phyloP scores from a whole-genome alignment of 2,329 filamentous ascomycete species.

The Cadophora sp. region DNA sequence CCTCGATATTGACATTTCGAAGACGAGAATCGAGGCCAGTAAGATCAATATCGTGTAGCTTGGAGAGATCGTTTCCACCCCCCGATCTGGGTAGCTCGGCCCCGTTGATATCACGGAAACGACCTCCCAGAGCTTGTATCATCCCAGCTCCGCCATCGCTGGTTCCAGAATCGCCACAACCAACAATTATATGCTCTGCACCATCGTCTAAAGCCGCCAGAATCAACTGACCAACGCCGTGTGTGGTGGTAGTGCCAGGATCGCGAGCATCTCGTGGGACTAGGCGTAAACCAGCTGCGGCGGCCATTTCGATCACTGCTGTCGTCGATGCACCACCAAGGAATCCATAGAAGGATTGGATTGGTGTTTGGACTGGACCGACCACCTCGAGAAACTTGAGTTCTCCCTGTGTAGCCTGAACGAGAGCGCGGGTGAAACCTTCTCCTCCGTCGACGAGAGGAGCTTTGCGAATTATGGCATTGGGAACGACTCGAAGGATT shows the following conservation, averaged over 20 bases:
- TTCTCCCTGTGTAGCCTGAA: constrained; percentile 6
- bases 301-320: constrained; percentile 15
- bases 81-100: too few species aligned
- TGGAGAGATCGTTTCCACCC: too few species aligned
- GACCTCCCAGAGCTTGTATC: too few species aligned
- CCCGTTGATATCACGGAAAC: too few species aligned
- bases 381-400: constrained; percentile 2
- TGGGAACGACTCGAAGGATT: constrained; percentile 14
- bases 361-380: neutral
- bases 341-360: constrained; percentile 8
- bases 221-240: constrained; percentile 8
- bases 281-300: constrained; percentile 2
- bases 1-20: too few species aligned
- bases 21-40: too few species aligned
- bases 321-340: constrained; percentile 3
- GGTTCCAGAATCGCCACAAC: constrained; percentile 8
- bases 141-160: constrained; percentile 11
- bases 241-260: neutral
- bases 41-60: too few species aligned
- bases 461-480: constrained; percentile 9
- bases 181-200: constrained; percentile 8
- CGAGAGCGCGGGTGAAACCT: constrained; percentile 7
- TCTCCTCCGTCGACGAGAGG: constrained; percentile 14
- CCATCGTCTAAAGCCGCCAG: constrained; percentile 8
- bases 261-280: constrained; percentile 5